These are phyloP conservation scores for Pseudophaeomoniella oleicola DNA, from an alignment of 2,329 filamentous ascomycete species.

Conservation along the genomic window DNA sequence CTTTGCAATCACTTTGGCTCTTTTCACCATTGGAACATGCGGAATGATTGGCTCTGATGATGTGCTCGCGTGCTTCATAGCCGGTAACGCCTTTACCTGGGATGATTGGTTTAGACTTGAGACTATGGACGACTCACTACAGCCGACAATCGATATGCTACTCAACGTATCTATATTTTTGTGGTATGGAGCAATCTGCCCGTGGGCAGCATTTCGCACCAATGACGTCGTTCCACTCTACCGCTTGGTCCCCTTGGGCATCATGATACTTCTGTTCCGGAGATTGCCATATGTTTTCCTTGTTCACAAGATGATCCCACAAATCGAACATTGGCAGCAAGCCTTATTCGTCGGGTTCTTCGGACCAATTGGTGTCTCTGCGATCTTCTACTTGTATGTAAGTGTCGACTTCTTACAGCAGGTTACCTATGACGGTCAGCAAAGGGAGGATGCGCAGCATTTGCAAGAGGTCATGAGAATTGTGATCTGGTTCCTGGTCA, in stretches of 20 bases:
- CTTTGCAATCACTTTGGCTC: conserved; percentile 68
- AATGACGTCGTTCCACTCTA: conserved; percentile 60
- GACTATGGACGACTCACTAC: conserved; percentile 80
- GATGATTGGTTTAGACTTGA: conserved; percentile 64
- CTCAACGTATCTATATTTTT: conserved; percentile 80
- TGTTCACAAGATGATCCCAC: conserved; percentile 60
- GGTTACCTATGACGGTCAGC: conserved; percentile 42
- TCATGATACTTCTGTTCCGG: conserved; percentile 63
- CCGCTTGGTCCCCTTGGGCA: conserved; percentile 56
- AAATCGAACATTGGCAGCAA: conserved; percentile 61
- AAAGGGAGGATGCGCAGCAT: conserved; percentile 49
- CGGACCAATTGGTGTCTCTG: conserved; percentile 79
- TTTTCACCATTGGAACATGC: conserved; percentile 78
- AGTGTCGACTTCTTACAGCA: conserved; percentile 56
- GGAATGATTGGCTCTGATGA: conserved; percentile 82
- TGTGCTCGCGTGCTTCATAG: conserved; percentile 81
- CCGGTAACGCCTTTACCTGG: conserved; percentile 81
- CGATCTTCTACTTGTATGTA: conserved; percentile 79
- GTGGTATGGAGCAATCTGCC: conserved; percentile 78
- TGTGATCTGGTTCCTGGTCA: conserved; percentile 73
- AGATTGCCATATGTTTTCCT: conserved; percentile 63
- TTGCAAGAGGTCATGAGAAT: conserved; percentile 54
- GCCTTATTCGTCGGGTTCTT: conserved; percentile 86
- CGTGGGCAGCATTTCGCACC: conserved; percentile 56
- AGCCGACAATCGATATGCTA: conserved; percentile 88